Conservation (phyloP, 2,329 filamentous ascomycete species). For the Daldinia sp. region DNA sequence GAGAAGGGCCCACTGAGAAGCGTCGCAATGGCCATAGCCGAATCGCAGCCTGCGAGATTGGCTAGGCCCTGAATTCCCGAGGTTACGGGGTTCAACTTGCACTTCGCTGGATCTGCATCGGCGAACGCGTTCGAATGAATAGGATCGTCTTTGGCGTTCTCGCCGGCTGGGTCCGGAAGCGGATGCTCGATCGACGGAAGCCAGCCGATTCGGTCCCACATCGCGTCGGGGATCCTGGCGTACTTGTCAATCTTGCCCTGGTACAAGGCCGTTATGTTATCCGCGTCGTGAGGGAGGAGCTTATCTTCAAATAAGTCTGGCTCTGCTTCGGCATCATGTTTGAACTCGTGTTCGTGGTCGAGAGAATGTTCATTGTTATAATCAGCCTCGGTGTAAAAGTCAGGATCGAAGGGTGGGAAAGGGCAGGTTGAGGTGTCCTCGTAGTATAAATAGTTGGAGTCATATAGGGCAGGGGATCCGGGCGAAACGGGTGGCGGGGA, state of each 20-base stretch:
- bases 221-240: not conserved
- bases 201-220: slow-evolving; percentile 32
- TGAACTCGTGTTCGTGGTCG: too few relatives aligned
- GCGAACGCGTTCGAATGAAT: not conserved
- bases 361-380: too few relatives aligned
- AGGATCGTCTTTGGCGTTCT: not conserved
- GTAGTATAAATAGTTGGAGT: too few relatives aligned
- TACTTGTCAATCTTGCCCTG: not conserved
- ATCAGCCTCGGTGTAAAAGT: too few relatives aligned
- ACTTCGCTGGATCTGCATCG: too few relatives aligned
- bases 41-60: slow-evolving; percentile 40
- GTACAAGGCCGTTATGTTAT: slow-evolving; percentile 16
- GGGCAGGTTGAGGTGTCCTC: too few relatives aligned
- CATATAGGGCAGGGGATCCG: too few relatives aligned
- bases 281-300: slow-evolving; percentile 34
- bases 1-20: slow-evolving; percentile 21
- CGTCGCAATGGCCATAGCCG: slow-evolving; percentile 36
- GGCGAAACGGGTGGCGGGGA: too few relatives aligned
- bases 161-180: slow-evolving; percentile 7
- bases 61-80: slow-evolving; percentile 27
- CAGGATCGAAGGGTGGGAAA: too few relatives aligned
- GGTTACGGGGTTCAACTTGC: not conserved
- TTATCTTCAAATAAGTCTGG: slow-evolving; percentile 2
- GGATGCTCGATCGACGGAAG: slow-evolving; percentile 15
- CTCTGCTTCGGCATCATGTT: not conserved